Conservation (phyloP, 768 basidiomycete species). For the Suillus ampliporus region DNA sequence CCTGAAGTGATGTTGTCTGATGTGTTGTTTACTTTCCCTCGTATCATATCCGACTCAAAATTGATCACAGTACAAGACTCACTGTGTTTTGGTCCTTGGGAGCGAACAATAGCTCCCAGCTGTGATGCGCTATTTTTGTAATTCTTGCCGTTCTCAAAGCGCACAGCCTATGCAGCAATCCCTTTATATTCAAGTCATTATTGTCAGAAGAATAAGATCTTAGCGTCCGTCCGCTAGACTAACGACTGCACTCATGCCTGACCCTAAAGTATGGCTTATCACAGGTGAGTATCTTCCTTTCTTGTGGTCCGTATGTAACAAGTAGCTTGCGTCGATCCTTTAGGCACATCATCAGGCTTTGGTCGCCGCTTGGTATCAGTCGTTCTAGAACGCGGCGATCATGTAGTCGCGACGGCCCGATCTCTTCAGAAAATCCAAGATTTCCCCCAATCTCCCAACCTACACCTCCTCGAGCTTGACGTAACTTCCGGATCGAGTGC, state of each 20-base stretch:
- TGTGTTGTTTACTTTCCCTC: not conserved
- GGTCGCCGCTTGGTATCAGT: constrained; percentile 56
- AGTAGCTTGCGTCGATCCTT: not conserved
- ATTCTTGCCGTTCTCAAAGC: not conserved
- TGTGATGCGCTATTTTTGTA: not conserved
- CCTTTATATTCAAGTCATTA: no score
- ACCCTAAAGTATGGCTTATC: constrained; percentile 26
- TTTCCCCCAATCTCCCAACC: constrained; percentile 34
- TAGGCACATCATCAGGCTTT: constrained; percentile 66
- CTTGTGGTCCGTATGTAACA: not conserved
- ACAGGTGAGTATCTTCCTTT: constrained; percentile 20
- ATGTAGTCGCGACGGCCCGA: constrained; percentile 64
- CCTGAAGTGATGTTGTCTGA: not conserved
- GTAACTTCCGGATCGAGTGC: constrained; percentile 50
- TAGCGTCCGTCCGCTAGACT: no score
- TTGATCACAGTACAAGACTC: not conserved
- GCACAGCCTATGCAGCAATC: no score
- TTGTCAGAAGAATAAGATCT: not conserved
- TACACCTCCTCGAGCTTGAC: constrained; percentile 57
- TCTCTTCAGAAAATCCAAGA: constrained; percentile 47
- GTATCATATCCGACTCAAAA: not conserved
- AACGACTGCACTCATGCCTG: not conserved
- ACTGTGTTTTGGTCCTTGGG: not conserved
- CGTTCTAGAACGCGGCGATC: constrained; percentile 60
- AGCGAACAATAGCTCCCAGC: not conserved